Percentiles rank a stretch among this genome's conserved stretches.
phyloP scores from a whole-genome alignment of 2,329 filamentous ascomycete species.

The Colletotrichum limetticola region DNA sequence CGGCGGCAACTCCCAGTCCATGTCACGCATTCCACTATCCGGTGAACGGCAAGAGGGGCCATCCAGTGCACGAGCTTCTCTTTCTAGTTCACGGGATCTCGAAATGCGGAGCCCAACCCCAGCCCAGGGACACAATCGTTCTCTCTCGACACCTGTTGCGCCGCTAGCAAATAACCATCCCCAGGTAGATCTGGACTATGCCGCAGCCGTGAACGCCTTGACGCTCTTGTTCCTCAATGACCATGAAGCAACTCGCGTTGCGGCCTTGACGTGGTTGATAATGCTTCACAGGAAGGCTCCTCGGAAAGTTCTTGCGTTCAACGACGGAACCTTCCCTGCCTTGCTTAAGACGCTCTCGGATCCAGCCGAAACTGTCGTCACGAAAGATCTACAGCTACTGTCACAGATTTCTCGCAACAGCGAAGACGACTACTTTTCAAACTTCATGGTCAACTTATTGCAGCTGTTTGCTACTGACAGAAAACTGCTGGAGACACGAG shows the following conservation, averaged over 20 bases:
- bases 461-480: slow-evolving; percentile 96
- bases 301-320: slow-evolving; percentile 91
- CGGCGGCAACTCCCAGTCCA: slow-evolving; percentile 45
- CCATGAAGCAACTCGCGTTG: slow-evolving; percentile 94
- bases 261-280: slow-evolving; percentile 93
- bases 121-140: slow-evolving; percentile 54
- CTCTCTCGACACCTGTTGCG: slow-evolving; percentile 57
- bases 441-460: slow-evolving; percentile 96
- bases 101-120: slow-evolving; percentile 65
- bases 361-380: slow-evolving; percentile 94
- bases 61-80: slow-evolving; percentile 61
- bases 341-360: slow-evolving; percentile 96
- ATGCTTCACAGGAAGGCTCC: slow-evolving; percentile 98
- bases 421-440: slow-evolving; percentile 96
- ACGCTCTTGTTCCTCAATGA: slow-evolving; percentile 96
- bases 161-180: slow-evolving; percentile 51
- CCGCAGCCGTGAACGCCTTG: slow-evolving; percentile 90
- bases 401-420: slow-evolving; percentile 97
- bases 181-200: slow-evolving; percentile 88
- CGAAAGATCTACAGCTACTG: slow-evolving; percentile 89
- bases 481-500: slow-evolving; percentile 87
- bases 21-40: slow-evolving; percentile 55
- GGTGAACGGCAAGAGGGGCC: slow-evolving; percentile 58
- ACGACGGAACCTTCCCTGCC: slow-evolving; percentile 96
- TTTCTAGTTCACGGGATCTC: slow-evolving; percentile 64